phyloP scores from a whole-genome alignment of 257 asterid genomes.

The Gardenia jasminoides region DNA sequence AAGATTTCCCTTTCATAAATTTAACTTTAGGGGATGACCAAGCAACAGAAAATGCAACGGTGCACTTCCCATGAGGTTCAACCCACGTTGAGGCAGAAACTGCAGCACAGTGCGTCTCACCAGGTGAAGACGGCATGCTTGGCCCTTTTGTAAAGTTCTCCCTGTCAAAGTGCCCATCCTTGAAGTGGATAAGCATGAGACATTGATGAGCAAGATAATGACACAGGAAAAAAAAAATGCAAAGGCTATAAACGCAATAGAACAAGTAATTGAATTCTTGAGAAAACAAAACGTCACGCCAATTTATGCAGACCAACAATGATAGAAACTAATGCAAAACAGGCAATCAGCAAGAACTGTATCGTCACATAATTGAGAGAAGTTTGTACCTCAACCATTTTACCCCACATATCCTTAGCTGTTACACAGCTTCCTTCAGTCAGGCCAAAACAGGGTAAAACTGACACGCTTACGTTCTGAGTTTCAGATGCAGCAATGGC shows the following conservation, averaged over 20 bases:
- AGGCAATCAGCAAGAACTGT: background rate
- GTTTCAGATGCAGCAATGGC: slow-evolving; percentile 98
- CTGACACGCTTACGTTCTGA: slow-evolving; percentile 90
- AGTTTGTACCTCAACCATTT: slow-evolving; percentile 70
- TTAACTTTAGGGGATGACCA: slow-evolving; percentile 98
- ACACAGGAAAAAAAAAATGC: background rate
- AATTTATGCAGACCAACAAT: background rate
- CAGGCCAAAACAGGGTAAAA: slow-evolving; percentile 89
- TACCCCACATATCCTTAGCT: slow-evolving; percentile 96
- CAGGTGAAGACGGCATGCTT: slow-evolving; percentile 86
- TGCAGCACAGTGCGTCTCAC: slow-evolving; percentile 95
- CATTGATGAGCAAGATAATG: background rate
- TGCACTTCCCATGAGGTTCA: slow-evolving; percentile 95
- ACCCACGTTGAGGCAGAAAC: slow-evolving; percentile 98
- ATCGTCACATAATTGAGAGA: background rate
- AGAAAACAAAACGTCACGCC: background rate
- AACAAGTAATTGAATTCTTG: background rate
- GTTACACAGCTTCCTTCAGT: slow-evolving; percentile 77
- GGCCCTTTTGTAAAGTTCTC: slow-evolving; percentile 75
- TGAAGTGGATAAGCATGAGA: slow-evolving; percentile 2
- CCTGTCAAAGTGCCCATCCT: slow-evolving; percentile 92
- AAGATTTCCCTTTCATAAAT: slow-evolving; percentile 91
- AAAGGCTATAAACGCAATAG: background rate
- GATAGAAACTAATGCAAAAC: background rate
- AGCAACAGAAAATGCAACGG: slow-evolving; percentile 82